These are phyloP conservation scores for Wallacemonas sp. DNA, from an alignment of 208 protist genomes.

Conservation along the genomic window DNA sequence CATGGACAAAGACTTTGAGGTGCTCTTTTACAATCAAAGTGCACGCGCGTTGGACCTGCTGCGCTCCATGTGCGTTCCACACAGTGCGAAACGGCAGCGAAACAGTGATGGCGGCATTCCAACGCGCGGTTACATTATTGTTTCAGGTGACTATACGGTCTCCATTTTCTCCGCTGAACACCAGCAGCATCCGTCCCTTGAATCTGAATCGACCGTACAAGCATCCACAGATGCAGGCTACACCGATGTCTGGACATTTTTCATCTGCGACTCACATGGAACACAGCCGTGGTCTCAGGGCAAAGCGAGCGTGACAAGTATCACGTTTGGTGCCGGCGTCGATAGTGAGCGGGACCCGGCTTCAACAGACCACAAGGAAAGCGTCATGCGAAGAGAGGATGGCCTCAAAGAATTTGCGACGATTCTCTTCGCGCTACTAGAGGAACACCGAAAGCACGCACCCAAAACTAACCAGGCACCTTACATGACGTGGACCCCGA, in stretches of 20 bases:
- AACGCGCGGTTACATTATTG: constrained; percentile 86
- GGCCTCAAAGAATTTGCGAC: constrained; percentile 79
- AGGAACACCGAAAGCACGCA: constrained; percentile 58
- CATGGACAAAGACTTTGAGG: constrained; percentile 70
- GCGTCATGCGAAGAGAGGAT: constrained; percentile 43
- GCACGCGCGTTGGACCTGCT: constrained; percentile 48
- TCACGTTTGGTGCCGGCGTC: constrained; percentile 41
- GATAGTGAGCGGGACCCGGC: neutral
- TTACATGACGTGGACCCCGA: constrained; percentile 91
- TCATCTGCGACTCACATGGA: constrained; percentile 86
- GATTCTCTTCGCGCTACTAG: constrained; percentile 79
- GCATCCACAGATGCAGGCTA: too few relatives aligned
- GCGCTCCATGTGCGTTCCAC: constrained; percentile 44
- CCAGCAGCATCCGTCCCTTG: constrained; percentile 26
- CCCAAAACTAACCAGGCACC: constrained; percentile 32
- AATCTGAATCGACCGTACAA: neutral
- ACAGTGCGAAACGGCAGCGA: constrained; percentile 15
- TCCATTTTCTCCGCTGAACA: constrained; percentile 78
- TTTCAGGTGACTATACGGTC: constrained; percentile 87
- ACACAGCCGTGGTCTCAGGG: constrained; percentile 84
- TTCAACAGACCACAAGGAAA: neutral
- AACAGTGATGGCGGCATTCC: constrained; percentile 16
- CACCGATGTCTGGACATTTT: constrained; percentile 72
- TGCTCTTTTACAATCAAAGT: constrained; percentile 83
- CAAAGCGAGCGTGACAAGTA: constrained; percentile 70